A percentile compares a stretch with the other conserved stretches of the same genome.
phyloP scores from a whole-genome alignment of 345 rosid species.

The Pugionium cornutum region DNA sequence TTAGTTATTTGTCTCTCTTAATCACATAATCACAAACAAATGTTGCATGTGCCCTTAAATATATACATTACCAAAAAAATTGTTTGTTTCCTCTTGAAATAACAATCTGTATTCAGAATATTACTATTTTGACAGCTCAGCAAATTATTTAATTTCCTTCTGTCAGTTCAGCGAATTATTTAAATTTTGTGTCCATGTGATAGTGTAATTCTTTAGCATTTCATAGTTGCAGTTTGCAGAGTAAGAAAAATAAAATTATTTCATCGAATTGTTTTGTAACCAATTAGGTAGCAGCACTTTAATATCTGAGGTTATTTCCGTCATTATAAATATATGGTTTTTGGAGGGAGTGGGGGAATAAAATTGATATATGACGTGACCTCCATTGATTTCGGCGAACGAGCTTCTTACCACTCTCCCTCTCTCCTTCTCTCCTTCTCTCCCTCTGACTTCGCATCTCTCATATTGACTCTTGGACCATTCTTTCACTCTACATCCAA shows the following conservation, averaged over 20 bases:
- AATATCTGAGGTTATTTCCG: slow-evolving; percentile 38
- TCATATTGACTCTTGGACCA: slow-evolving; percentile 12
- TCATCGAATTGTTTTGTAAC: slow-evolving; percentile 25
- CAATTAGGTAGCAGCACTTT: slow-evolving; percentile 33
- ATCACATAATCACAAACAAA: slow-evolving; percentile 17
- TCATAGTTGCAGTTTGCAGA: slow-evolving; percentile 30
- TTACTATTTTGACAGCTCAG: slow-evolving; percentile 34
- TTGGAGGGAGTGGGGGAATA: slow-evolving; percentile 42
- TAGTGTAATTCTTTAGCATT: slow-evolving; percentile 24
- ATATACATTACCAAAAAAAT: slow-evolving; percentile 19
- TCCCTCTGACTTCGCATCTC: neutral
- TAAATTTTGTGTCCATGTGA: slow-evolving; percentile 34
- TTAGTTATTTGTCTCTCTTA: neutral
- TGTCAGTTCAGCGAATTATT: slow-evolving; percentile 34
- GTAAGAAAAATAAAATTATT: neutral
- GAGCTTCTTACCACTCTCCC: slow-evolving; percentile 28
- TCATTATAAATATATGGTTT: slow-evolving; percentile 7
- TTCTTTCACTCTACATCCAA: slow-evolving; percentile 7
- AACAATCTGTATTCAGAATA: slow-evolving; percentile 20
- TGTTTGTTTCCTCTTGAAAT: neutral
- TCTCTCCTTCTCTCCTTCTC: slow-evolving; percentile 4
- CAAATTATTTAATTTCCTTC: slow-evolving; percentile 24
- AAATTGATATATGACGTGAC: slow-evolving; percentile 41
- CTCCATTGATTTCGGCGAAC: slow-evolving; percentile 37
- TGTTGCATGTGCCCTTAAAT: slow-evolving; percentile 32